Base-by-base conservation (phyloP, 2,329 filamentous ascomycete genomes). In the Beauveria sp. region DNA sequence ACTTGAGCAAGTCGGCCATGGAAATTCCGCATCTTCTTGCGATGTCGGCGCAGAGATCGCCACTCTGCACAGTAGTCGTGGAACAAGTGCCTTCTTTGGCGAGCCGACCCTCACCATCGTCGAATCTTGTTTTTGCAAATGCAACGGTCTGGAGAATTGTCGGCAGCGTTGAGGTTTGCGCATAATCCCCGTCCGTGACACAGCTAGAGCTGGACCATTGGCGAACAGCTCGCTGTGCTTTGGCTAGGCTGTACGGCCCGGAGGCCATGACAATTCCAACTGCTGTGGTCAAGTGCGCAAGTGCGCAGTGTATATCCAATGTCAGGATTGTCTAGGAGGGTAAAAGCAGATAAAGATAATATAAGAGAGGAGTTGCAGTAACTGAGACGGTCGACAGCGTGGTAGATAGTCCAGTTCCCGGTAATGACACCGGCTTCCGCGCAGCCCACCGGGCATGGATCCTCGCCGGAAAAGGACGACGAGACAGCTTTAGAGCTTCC, bases 161-260 rank as follows among this genome's bases (percentile, higher is more conserved):
- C 54, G 62, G 34, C 52, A 62, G 64, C 8, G 64, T 37, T 41
- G 68, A 55, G 26, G 59, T 62, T 37, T 57, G 61, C 5, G 66
- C 65, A 10, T 59, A 62, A 20, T 60, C 24, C 40, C 22, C 22
- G 22, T 68, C 68, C 4, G 66, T 64, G 30, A 72, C 60, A 63
- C 71, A 72, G 1, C 51, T 65, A 3, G 66, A 70, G 7, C 69
- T 70, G 55, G 62, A 56, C 70, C 71, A 73, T 9, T 65, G 63
- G 62, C 67, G 65, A 53, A 73, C 57, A 9, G 70, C 68, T 37
- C 28, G 46, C 71, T 65, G 62, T 73, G 68, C 56, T 63, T 64
- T 22, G 66, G 58, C 20, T 18, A 54, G 37, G 37, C 51, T 26
- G 2, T 43, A 72, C 50, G 3, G 66, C 67, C 20, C 64, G 61